Base-by-base conservation (phyloP, 371 early-diverging fungal genomes). In the Zopfochytrium polystomum region DNA sequence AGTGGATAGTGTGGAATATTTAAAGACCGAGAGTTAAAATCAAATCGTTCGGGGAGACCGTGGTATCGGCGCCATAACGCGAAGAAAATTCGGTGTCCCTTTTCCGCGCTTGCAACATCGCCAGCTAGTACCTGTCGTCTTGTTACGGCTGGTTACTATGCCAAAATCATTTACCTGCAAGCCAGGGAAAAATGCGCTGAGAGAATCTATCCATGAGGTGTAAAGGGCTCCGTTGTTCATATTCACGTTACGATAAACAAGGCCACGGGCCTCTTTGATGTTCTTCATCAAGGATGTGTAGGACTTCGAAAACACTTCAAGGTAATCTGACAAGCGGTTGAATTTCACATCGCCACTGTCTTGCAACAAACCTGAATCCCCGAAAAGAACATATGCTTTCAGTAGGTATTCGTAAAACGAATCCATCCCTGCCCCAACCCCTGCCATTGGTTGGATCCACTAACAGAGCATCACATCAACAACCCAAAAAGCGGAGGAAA, bases 121-220 rank as follows among this genome's bases (percentile, higher is more conserved):
- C 98, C 98, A 6, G 77, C 79, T 9, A 90, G 71, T 4, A 89
- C 90, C 82, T 86, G 25, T 52, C 26, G 9, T 15, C 31, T 30
- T 22, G 2, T n/a, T n/a, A n/a, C n/a, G 38, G 38, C 7, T 18
- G 38, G 18, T 38, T 38, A 38, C 18, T 38, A 38, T 11, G 7
- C 18, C 11, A 38, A 18, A 11, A 32, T 58, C 22, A 34, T 44
- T 43, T 71, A 65, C 69, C 79, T 93, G 93, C 27, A 96, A 65
- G 0, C 97, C 97, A 0, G 95, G 91, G 68, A 91, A 91, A 65
- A 90, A 96, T 0, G 97, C 94, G 13, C 90, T 85, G 23, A 96
- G 73, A 45, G 91, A 88, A 69, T 95, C 96, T 9, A 97, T 81
- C 92, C 93, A 93, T 2, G 81, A 78, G 0, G 87, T 79, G 68